Base-by-base conservation (phyloP, 257 asterid species). In the Nicotiana obtusifolia region DNA sequence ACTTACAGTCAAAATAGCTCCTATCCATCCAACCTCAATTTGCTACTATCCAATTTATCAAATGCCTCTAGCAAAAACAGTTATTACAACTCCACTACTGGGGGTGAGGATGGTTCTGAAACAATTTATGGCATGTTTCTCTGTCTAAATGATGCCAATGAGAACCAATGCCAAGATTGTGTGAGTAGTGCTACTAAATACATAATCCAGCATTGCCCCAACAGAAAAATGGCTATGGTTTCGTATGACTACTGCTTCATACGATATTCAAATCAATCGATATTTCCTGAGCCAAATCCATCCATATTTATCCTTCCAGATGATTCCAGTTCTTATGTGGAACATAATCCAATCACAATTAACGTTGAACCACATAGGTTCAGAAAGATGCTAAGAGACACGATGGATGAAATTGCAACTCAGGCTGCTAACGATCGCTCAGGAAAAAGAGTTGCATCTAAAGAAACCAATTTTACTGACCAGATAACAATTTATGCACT, bases 41-140 rank as follows among this genome's bases (percentile, higher is more conserved):
- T 68, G 3, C 77, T 68, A n/a, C 31, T 68, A 7, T 54, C 64
- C 41, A 5, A 0, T 31, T 49, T 41, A 7, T 52, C 17, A 37
- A 13, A 5, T 7, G 71, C 69, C 76, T 33, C 76, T 9, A 30
- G 1, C 17, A 11, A 62, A 24, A 1, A 80, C 30, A 24, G 5
- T 0, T 80, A 61, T 11, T 15, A 62, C 82, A 15, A 16, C n/a
- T 16, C n/a, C 61, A 13, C 64, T 10, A 5, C 26, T 24, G n/a
- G 11, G 6, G 71, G 22, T 3, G 22, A 15, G 8, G 47, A 2
- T 41, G 47, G 41, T 22, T 13, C 30, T 5, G 76, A 47, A 30
- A 62, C 10, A 65, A 33, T 62, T 49, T 80, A 64, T 44, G 82
- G 82, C 66, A 35, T 61, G 15, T 79, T 79, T 35, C 20, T 61